These are phyloP conservation scores for Glaciozyma martinii DNA, from an alignment of 768 basidiomycete species.

Conservation along the genomic window DNA sequence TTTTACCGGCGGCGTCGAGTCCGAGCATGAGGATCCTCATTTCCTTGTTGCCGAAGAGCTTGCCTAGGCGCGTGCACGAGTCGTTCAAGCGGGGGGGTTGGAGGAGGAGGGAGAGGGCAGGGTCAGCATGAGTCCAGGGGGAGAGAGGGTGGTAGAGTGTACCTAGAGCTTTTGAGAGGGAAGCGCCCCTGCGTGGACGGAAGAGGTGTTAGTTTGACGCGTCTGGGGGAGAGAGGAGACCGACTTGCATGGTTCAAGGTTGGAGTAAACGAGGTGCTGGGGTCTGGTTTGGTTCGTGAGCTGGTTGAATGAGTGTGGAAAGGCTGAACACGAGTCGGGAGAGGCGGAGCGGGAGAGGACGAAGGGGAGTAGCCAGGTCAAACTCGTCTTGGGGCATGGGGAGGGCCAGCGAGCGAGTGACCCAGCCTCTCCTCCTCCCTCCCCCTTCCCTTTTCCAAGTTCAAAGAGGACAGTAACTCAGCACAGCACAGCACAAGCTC, in stretches of 20 bases:
- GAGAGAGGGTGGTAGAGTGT: neutral
- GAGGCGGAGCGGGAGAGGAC: neutral
- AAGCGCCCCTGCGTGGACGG: neutral
- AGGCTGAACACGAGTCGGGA: neutral
- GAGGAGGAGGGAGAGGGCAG: neutral
- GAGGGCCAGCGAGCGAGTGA: too few species aligned
- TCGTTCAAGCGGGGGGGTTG: neutral
- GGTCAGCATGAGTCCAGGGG: neutral
- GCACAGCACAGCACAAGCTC: too few species aligned
- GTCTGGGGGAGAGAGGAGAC: neutral
- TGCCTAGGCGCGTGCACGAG: neutral
- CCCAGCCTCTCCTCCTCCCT: too few species aligned
- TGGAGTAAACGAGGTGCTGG: too few species aligned
- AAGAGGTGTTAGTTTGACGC: neutral
- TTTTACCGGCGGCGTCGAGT: conserved; percentile 95
- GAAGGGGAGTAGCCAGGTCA: neutral
- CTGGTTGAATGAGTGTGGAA: neutral
- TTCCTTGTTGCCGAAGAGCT: conserved; percentile 93
- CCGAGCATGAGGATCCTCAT: conserved; percentile 80
- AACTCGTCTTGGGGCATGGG: neutral
- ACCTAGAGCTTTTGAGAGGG: conserved; percentile 8
- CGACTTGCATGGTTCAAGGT: neutral
- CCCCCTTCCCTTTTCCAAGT: too few species aligned
- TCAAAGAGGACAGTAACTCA: too few species aligned
- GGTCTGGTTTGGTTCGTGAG: too few species aligned